Evolutionary conservation across 108 stramenopile genomes (phyloP).

Genomic region (Skeletonema menzelii): DNA sequence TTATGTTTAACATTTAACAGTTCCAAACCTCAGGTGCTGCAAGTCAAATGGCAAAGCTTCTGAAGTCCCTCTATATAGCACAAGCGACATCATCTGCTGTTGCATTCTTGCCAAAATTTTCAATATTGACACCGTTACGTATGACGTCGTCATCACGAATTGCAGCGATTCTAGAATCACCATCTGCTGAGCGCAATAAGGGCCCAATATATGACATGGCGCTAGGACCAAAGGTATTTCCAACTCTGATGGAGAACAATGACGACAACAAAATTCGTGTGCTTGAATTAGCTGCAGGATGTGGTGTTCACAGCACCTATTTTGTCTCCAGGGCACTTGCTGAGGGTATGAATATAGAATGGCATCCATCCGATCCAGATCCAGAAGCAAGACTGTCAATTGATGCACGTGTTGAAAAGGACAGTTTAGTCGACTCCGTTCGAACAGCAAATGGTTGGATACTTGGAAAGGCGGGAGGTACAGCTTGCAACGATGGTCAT

Average conservation of each 20-base stretch:
- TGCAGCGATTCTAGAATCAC: conserved; percentile 54
- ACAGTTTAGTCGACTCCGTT: not conserved
- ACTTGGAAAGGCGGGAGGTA: conserved; percentile 20
- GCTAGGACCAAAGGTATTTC: conserved; percentile 40
- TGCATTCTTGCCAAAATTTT: not conserved
- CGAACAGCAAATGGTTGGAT: conserved; percentile 13
- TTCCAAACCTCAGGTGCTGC: too few species aligned
- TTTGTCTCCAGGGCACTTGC: conserved; percentile 27
- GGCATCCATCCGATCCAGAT: conserved; percentile 44
- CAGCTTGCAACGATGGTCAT: conserved; percentile 15
- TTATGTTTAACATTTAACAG: too few species aligned
- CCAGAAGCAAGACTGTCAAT: conserved; percentile 17
- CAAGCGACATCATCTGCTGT: not conserved
- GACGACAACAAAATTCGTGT: conserved; percentile 23
- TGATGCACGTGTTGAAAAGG: conserved; percentile 23
- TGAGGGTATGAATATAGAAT: conserved; percentile 2
- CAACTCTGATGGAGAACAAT: conserved; percentile 11
- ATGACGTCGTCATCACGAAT: not conserved
- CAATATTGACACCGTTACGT: not conserved
- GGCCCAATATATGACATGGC: conserved; percentile 71
- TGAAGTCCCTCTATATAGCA: not conserved
- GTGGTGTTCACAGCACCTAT: conserved; percentile 61
- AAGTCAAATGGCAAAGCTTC: not conserved
- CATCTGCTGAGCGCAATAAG: conserved; percentile 85
- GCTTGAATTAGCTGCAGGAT: conserved; percentile 73